phyloP scores from a whole-genome alignment of 495 filamentous ascomycete genomes.

The Penicillium chermesinum region DNA sequence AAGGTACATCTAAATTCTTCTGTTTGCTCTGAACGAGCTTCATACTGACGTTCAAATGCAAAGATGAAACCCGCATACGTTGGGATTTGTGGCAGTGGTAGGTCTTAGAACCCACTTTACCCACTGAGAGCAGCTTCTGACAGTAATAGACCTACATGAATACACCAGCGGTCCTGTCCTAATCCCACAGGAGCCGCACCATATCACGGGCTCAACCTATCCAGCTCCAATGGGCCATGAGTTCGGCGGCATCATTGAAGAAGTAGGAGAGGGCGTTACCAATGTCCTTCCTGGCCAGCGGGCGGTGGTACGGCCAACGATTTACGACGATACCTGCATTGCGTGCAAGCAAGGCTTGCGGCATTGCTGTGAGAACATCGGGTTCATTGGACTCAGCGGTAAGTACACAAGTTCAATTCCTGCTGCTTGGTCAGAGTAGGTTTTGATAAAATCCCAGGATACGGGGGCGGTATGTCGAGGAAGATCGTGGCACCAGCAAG shows the following conservation, averaged over 20 bases:
- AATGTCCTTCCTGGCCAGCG: slow-evolving; percentile 47
- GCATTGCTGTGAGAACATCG: slow-evolving; percentile 56
- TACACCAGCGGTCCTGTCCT: slow-evolving; percentile 44
- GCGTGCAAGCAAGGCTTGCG: slow-evolving; percentile 48
- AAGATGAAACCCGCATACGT: slow-evolving; percentile 15
- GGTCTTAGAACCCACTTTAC: too few relatives aligned
- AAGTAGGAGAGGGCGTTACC: slow-evolving; percentile 49
- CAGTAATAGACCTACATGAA: slow-evolving; percentile 14
- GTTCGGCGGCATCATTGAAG: slow-evolving; percentile 53
- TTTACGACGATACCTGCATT: slow-evolving; percentile 52
- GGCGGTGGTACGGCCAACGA: slow-evolving; percentile 55
- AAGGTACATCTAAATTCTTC: slow-evolving; percentile 3
- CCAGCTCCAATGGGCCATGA: slow-evolving; percentile 58
- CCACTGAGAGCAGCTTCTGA: too few relatives aligned
- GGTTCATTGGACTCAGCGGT: slow-evolving; percentile 56
- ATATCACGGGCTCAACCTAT: slow-evolving; percentile 48
- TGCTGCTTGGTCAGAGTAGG: slow-evolving; percentile 5
- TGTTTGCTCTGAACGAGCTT: not conserved
- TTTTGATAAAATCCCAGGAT: too few relatives aligned
- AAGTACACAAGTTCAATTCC: not conserved
- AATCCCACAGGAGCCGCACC: slow-evolving; percentile 48
- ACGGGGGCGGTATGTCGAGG: slow-evolving; percentile 24
- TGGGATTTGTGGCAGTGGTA: slow-evolving; percentile 15
- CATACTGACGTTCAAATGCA: not conserved
- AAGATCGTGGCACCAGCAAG: slow-evolving; percentile 23